Evolutionary conservation across 331 rosid genomes (phyloP).

Genomic region (Arachis monticola): DNA sequence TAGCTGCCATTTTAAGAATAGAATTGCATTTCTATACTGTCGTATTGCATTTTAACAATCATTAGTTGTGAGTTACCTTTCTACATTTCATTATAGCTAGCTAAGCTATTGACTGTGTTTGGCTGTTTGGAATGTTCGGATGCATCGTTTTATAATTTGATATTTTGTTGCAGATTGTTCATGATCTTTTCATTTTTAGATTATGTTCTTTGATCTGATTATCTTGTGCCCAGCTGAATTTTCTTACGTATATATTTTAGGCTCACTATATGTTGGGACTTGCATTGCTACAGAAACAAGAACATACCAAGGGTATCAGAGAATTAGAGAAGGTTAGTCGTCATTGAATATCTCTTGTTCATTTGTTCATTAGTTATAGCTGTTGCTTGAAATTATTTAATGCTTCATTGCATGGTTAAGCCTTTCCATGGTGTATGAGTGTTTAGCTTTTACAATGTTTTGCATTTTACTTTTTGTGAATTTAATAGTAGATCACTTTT

Average conservation of each 20-base stretch:
- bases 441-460: neutral
- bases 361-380: conserved; percentile 4
- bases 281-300: conserved; percentile 66
- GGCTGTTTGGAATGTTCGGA: neutral
- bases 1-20: conserved; percentile 11
- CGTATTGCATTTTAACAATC: too few species aligned
- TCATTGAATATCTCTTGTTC: conserved; percentile 13
- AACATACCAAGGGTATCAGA: conserved; percentile 66
- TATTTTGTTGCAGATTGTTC: conserved; percentile 11
- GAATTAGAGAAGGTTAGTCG: conserved; percentile 77
- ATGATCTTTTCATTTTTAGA: neutral
- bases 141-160: conserved; percentile 1
- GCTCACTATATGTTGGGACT: conserved; percentile 95
- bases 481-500: neutral
- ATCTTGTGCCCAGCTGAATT: conserved; percentile 32
- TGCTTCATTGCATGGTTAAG: conserved; percentile 13
- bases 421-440: neutral
- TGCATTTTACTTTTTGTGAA: conserved; percentile 17
- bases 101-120: neutral
- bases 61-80: conserved; percentile 11
- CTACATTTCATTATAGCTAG: neutral
- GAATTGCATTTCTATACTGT: neutral
- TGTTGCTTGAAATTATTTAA: neutral
- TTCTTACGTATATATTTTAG: conserved; percentile 52
- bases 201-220: conserved; percentile 28